Evolutionary conservation across 352 stramenopile species (phyloP).

Genomic region (Globisporangium orthogonon): DNA sequence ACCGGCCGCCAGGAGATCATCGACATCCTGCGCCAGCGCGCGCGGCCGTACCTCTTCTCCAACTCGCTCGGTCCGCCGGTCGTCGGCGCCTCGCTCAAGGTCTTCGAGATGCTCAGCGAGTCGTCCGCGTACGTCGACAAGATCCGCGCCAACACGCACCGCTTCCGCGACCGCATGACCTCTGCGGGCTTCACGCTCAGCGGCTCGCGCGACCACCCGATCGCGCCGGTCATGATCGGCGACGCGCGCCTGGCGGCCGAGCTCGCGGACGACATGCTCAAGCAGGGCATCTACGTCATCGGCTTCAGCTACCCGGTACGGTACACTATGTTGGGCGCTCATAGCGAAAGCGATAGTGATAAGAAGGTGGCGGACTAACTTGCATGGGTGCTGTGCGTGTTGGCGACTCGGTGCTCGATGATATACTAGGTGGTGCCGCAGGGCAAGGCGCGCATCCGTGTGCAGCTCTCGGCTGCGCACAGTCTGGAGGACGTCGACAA

Average conservation of each 20-base stretch:
- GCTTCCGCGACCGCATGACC: constrained; percentile 90
- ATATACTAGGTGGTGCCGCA: constrained; percentile 89
- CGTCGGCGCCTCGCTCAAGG: constrained; percentile 89
- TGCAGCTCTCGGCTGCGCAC: constrained; percentile 90
- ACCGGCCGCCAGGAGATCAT: constrained; percentile 86
- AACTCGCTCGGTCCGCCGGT: constrained; percentile 92
- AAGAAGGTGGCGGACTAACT: no score
- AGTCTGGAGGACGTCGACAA: constrained; percentile 90
- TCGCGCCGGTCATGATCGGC: constrained; percentile 90
- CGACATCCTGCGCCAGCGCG: constrained; percentile 88
- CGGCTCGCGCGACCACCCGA: constrained; percentile 85
- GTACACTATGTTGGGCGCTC: no score
- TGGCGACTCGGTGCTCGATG: no score
- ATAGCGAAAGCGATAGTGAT: no score
- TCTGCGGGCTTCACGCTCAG: constrained; percentile 87
- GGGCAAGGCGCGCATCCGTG: constrained; percentile 88
- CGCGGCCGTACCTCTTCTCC: constrained; percentile 91
- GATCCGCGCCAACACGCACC: constrained; percentile 87
- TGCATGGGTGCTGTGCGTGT: no score
- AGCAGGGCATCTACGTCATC: constrained; percentile 93
- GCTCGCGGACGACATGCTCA: constrained; percentile 89
- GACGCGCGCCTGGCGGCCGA: constrained; percentile 87
- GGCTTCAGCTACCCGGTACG: constrained; percentile 92
- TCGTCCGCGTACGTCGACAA: constrained; percentile 84
- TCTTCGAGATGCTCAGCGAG: constrained; percentile 90